These are phyloP conservation scores for Ceratocystis huliohia DNA, from an alignment of 2,329 filamentous ascomycete species.

Conservation along the genomic window DNA sequence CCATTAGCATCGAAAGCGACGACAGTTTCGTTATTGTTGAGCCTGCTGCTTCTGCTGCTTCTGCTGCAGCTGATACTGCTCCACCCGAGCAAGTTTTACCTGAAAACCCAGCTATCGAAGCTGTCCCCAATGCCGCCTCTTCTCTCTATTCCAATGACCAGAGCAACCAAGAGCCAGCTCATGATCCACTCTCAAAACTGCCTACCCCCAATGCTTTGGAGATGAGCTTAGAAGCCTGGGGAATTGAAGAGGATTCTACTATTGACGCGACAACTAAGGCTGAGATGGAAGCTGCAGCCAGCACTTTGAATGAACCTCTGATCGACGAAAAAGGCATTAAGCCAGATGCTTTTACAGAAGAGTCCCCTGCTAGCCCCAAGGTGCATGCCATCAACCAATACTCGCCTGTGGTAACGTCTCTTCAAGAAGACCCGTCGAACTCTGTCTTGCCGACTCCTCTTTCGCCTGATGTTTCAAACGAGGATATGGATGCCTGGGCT, in stretches of 20 bases:
- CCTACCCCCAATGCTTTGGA: conserved; percentile 7
- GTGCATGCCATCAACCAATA: not conserved
- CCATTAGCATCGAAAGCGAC: conserved; percentile 1
- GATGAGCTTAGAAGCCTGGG: conserved; percentile 18
- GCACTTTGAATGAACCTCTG: not conserved
- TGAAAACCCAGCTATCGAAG: not conserved
- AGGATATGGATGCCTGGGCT: conserved; percentile 17
- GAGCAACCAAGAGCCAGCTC: not conserved
- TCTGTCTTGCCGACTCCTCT: conserved; percentile 2
- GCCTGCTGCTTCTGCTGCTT: not conserved
- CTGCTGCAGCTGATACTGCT: not conserved
- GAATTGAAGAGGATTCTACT: conserved; percentile 16
- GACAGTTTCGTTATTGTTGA: conserved; percentile 11
- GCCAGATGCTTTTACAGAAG: not conserved
- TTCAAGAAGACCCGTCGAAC: not conserved
- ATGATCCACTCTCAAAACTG: not conserved
- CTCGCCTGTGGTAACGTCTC: not conserved
- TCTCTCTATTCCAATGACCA: not conserved
- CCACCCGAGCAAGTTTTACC: not conserved
- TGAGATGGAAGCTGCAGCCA: not conserved
- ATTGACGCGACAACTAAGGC: conserved; percentile 6
- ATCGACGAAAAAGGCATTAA: not conserved
- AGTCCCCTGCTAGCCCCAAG: not conserved
- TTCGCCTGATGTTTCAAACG: conserved; percentile 11
- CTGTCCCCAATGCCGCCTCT: not conserved